Base-by-base conservation (phyloP, 176 grass and related monocot genomes). In the Luzula sylvatica region DNA sequence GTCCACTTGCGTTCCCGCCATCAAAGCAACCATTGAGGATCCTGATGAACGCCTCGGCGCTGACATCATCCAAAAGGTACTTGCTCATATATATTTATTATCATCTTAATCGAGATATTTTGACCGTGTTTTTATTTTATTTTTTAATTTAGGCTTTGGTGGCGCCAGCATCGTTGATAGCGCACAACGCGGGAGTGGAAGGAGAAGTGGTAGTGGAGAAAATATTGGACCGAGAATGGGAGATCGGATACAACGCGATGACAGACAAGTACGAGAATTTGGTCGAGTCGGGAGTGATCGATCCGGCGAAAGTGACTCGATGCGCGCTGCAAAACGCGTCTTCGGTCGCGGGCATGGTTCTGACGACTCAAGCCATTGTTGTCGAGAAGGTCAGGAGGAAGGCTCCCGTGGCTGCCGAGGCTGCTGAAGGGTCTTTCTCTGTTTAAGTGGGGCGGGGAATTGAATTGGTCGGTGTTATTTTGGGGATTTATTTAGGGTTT, bases 11-110 rank as follows among this genome's bases (percentile, higher is more conserved):
- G 72, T 94, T 53, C 72, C 83, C 0, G 72, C 76, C 15, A 94
- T 94, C 50, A 94, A 87, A 69, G 88, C 87, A 15, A 94, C 63
- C 55, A n/a, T 94, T 22, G 83, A 94, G 1, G 78, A 87, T 46
- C 77, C 83, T 11, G 83, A 94, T 38, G 88, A 94, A 50, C 68
- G 79, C 46, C 79, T 94, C 20, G 88, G 88, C 55, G 88, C 88
- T 60, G 88, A 94, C 69, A 87, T 94, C 20, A 70, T 94, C 41
- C 88, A 87, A 28, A 94, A 94, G 69, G 88, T 94, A 87, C n/a
- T n/a, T n/a, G n/a, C n/a, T n/a, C n/a, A n/a, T n/a, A n/a, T n/a
- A n/a, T n/a, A n/a, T n/a, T n/a, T n/a, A n/a, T n/a, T n/a, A n/a
- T n/a, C n/a, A n/a, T n/a, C n/a, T n/a, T n/a, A n/a, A 6, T 35